Conservation (phyloP, 345 rosid genomes). For the Dipteronia sinensis region DNA sequence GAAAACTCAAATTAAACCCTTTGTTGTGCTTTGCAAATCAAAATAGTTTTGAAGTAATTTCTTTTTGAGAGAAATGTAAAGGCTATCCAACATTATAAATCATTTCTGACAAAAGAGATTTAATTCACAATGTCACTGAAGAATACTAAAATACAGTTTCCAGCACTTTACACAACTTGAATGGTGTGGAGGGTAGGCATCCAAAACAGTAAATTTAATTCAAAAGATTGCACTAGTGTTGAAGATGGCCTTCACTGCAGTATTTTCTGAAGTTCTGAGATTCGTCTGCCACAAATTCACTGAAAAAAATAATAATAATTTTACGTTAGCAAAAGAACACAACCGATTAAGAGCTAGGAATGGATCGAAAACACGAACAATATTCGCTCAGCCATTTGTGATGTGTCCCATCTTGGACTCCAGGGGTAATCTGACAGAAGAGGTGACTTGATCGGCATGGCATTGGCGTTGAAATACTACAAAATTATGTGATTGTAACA, state of each 20-base stretch:
- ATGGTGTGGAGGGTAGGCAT: background rate
- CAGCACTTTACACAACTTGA: slow-evolving; percentile 2
- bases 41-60: background rate
- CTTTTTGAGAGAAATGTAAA: background rate
- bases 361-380: slow-evolving; percentile 44
- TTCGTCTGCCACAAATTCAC: slow-evolving; percentile 77
- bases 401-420: slow-evolving; percentile 96
- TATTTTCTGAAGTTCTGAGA: slow-evolving; percentile 72
- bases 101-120: background rate
- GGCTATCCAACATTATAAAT: background rate
- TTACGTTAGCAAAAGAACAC: background rate
- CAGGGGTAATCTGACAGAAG: slow-evolving; percentile 75
- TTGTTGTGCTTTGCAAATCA: background rate
- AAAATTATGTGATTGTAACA: slow-evolving; percentile 4
- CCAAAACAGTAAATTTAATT: background rate
- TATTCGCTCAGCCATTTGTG: slow-evolving; percentile 79
- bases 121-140: background rate
- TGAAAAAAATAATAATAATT: slow-evolving; percentile 29
- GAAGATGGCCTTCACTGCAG: slow-evolving; percentile 72
- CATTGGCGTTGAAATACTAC: slow-evolving; percentile 68
- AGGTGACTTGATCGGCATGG: slow-evolving; percentile 62
- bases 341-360: background rate
- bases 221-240: slow-evolving; percentile 36
- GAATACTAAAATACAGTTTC: background rate
- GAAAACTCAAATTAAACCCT: too few relatives aligned